These are phyloP conservation scores for Monilinia aucupariae DNA, from an alignment of 2,329 filamentous ascomycete genomes.

Conservation along the genomic window DNA sequence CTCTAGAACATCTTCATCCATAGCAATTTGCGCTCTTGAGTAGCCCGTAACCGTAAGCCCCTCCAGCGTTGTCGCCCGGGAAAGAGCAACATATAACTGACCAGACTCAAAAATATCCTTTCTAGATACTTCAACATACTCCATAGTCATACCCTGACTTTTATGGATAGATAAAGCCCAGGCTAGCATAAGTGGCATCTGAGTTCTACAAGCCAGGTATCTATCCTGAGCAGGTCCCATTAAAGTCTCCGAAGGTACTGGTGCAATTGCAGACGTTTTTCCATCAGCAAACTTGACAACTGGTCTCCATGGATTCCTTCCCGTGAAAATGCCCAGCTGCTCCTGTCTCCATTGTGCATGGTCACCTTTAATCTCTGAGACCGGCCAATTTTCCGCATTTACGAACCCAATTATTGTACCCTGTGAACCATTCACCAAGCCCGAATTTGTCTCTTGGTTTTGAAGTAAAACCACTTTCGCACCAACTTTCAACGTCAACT, in stretches of 20 bases:
- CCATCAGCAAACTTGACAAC: conserved; percentile 28
- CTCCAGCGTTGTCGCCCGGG: conserved; percentile 25
- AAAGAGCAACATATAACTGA: conserved; percentile 31
- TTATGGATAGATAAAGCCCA: conserved; percentile 98
- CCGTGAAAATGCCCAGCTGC: conserved; percentile 4
- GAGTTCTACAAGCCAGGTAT: conserved; percentile 33
- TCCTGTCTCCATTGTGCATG: not conserved
- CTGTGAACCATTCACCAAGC: conserved; percentile 32
- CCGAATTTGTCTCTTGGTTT: conserved; percentile 21
- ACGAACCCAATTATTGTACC: conserved; percentile 28
- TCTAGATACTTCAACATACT: conserved; percentile 28
- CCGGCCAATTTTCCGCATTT: conserved; percentile 12
- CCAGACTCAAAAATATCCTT: conserved; percentile 30
- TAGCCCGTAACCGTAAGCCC: conserved; percentile 29
- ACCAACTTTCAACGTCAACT: conserved; percentile 26
- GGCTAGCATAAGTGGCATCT: conserved; percentile 76
- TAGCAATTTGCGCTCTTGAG: conserved; percentile 19
- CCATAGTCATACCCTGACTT: conserved; percentile 77
- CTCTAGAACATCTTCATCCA: conserved; percentile 27
- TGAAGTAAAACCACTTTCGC: conserved; percentile 30
- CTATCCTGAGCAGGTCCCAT: conserved; percentile 16
- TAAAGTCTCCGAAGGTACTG: conserved; percentile 15
- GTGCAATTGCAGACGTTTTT: conserved; percentile 13
- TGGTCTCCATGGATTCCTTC: conserved; percentile 5
- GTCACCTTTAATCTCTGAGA: not conserved